Base-by-base conservation (phyloP, 495 filamentous ascomycete genomes). In the Saxispiralis lemnorum region DNA sequence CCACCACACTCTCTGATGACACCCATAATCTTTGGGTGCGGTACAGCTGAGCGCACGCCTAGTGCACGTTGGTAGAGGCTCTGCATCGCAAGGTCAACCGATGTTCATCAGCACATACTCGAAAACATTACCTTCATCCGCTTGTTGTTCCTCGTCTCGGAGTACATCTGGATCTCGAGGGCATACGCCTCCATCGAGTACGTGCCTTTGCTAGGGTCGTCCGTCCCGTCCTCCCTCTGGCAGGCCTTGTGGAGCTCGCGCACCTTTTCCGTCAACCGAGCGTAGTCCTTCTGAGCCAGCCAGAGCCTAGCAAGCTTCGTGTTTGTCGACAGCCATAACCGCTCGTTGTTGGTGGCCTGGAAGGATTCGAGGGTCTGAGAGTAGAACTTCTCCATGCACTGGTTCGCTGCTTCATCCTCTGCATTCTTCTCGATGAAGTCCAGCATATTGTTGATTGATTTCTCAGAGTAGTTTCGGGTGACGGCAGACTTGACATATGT, bases 401-500 rank as follows among this genome's bases (percentile, higher is more conserved):
- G 66, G 54, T 80, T 78, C 1, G 83, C 84, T 39, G 69, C 70
- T 12, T 78, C 72, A 51, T 84, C 78, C 54, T 85, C 88, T 19
- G 83, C 81, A 35, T 76, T 76, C 61, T 95, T 95, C 63, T 95
- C 87, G 56, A 97, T 92, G 61, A 79, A 93, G 63, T 96, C 93
- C 21, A 97, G 83, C 78, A 97, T 94, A 58, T 94, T 97, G 65
- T 95, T 95, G 62, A 97, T 93, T 9, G 88, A 95, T 60, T 96
- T 97, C 60, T 97, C 89, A 7, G 92, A 95, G 61, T 96, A 95
- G 61, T 96, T 97, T 41, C 89, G 80, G 18, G 92, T 96, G 39
- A 96, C 88, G 17, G 89, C 87, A 19, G 83, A 89, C 58, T 87
- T 92, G 63, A 96, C 87, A 57, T 96, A 97, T 30, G 86, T 96